Percentiles rank a stretch among this genome's conserved stretches.
Conservation (phyloP, 768 basidiomycete species). For the Tricholoma terreum region DNA sequence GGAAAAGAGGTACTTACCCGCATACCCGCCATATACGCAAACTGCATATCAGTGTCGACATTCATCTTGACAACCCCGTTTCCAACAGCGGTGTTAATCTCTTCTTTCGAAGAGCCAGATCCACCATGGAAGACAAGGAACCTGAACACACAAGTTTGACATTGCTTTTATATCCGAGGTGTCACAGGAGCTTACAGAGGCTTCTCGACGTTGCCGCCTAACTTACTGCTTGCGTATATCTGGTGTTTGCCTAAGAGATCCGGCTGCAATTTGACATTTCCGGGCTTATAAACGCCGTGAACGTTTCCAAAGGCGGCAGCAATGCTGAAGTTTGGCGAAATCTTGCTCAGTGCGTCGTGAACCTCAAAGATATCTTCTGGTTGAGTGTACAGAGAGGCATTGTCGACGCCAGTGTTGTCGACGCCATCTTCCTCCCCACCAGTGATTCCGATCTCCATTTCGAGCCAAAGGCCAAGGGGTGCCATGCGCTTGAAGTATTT, state of each 20-base stretch:
- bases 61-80: constrained; percentile 99
- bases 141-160: constrained; percentile 32
- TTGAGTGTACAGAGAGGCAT: constrained; percentile 92
- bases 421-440: constrained; percentile 99
- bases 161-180: background rate
- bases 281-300: constrained; percentile 99
- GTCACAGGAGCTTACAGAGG: constrained; percentile 65
- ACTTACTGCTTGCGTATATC: constrained; percentile 62
- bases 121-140: constrained; percentile 99
- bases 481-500: constrained; percentile 97
- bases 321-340: constrained; percentile 94
- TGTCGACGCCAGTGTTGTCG: constrained; percentile 95
- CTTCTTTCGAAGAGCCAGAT: constrained; percentile 94
- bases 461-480: constrained; percentile 89
- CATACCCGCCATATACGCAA: constrained; percentile 86
- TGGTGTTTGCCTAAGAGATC: constrained; percentile 94
- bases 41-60: constrained; percentile 94
- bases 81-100: constrained; percentile 87
- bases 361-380: constrained; percentile 95
- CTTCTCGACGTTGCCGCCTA: constrained; percentile 59
- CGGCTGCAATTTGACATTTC: constrained; percentile 92
- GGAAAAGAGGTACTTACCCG: constrained; percentile 42
- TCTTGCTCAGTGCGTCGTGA: constrained; percentile 73
- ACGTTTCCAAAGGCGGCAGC: constrained; percentile 99
- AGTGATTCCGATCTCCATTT: constrained; percentile 99